Evolutionary conservation across 164 flowering plant genomes (phyloP).

Genomic region (Platanus orientalis): DNA sequence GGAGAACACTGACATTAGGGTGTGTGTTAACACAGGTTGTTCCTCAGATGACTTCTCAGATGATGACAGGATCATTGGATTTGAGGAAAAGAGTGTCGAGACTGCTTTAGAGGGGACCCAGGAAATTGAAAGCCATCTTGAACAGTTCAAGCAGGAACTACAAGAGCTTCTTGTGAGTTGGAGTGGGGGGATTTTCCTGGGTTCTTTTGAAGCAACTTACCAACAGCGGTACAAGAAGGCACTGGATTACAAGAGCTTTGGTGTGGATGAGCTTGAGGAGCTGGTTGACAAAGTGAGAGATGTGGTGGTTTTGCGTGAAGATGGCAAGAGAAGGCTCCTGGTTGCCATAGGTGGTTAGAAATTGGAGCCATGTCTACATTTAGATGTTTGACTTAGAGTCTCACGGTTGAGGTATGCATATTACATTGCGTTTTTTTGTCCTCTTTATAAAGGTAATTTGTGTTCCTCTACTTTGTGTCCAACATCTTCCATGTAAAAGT

Average conservation of each 20-base stretch:
- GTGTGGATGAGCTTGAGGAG: slow-evolving; percentile 62
- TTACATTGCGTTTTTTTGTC: background rate
- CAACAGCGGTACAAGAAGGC: slow-evolving; percentile 76
- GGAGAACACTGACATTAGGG: slow-evolving; percentile 26
- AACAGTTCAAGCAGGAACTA: slow-evolving; percentile 61
- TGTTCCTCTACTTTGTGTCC: background rate
- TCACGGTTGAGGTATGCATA: background rate
- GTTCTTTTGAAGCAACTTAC: slow-evolving; percentile 66
- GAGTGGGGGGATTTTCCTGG: slow-evolving; percentile 54
- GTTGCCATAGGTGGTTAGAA: slow-evolving; percentile 41
- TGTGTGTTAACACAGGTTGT: slow-evolving; percentile 19
- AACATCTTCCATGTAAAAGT: background rate
- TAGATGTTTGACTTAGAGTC: background rate
- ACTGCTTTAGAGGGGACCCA: slow-evolving; percentile 6
- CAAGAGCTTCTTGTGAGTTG: slow-evolving; percentile 93
- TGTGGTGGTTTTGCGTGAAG: slow-evolving; percentile 58
- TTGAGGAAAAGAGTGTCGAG: slow-evolving; percentile 24
- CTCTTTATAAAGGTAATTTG: background rate
- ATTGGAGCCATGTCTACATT: background rate
- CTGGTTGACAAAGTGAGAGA: slow-evolving; percentile 69
- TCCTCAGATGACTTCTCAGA: slow-evolving; percentile 78
- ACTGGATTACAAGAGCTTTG: slow-evolving; percentile 51
- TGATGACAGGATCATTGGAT: slow-evolving; percentile 42
- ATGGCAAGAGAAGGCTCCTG: slow-evolving; percentile 57
- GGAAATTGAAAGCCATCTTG: slow-evolving; percentile 28